Evolutionary conservation across 2,329 filamentous ascomycete species (phyloP), one percentile per base, ranked within the genome.

Genomic region (Diaporthe citri): DNA sequence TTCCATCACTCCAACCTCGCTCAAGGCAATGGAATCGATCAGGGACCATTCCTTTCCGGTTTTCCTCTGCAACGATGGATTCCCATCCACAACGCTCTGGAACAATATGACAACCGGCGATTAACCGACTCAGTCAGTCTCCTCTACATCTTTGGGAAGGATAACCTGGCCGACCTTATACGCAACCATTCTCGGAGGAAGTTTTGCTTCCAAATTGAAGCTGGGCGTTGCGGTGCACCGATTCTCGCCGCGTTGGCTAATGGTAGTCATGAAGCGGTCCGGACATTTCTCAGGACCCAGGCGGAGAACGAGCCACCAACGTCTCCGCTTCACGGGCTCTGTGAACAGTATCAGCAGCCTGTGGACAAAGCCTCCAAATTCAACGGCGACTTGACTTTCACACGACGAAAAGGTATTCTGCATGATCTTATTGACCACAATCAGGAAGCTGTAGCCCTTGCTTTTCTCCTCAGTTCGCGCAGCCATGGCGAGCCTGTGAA

Each of bases 1-100:
- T 78, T 88, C 20, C 73, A 79, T 62, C 87, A 89, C 73, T 82
- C 86, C 15, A 78, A 88, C 59, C 28, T n/a, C 48, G 84, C 86
- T 39, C 64, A 69, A 25, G 0, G 6, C 6, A 5, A 12, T n/a
- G n/a, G 34, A 2, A 39, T 69, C 12, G 13, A 52, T 0, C 64
- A 69, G n/a, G 46, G 20, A 28, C 25, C 1, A 0, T 67, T 67
- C 48, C 78, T 81, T 70, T 75, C 77, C 3, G 74, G 2, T 77
- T 84, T 51, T 36, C 73, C 72, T 25, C 56, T 80, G 36, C 12
- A 72, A 15, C 22, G 56, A 1, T 86, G 83, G 75, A 28, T 84
- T 39, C 31, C 55, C 0, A 51, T 82, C 1, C 66, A 78, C 34
- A 85, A 85, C 70, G 4, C 79, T 20, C 80, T 84, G 39, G 79